phyloP scores from a whole-genome alignment of 1,284 basidiomycete species.

The Xerocomus nothofagi region DNA sequence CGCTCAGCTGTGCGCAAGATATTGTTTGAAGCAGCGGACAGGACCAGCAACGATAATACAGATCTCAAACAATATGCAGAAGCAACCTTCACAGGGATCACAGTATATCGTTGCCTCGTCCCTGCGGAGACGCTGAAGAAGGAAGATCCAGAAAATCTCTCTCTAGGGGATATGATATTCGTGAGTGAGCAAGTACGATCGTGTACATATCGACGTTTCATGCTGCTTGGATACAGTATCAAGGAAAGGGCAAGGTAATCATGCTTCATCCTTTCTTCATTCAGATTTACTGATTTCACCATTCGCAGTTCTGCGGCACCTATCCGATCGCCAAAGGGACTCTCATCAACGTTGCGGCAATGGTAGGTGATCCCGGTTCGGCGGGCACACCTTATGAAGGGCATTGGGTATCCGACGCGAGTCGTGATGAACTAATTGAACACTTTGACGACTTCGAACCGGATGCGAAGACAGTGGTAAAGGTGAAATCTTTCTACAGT shows the following conservation, averaged over 20 bases:
- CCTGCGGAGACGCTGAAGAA: slow-evolving; percentile 16
- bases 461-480: slow-evolving; percentile 41
- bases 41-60: not conserved
- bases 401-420: slow-evolving; percentile 36
- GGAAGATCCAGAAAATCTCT: slow-evolving; percentile 2
- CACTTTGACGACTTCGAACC: slow-evolving; percentile 43
- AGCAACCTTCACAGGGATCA: slow-evolving; percentile 22
- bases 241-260: slow-evolving; percentile 16
- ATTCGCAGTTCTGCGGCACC: slow-evolving; percentile 39
- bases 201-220: not conserved
- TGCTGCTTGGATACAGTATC: slow-evolving; percentile 2
- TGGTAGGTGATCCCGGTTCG: slow-evolving; percentile 36
- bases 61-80: slow-evolving; percentile 17
- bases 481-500: slow-evolving; percentile 30
- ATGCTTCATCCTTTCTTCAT: not conserved
- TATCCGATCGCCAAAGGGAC: slow-evolving; percentile 46
- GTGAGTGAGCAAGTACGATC: slow-evolving; percentile 7
- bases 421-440: slow-evolving; percentile 31
- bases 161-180: slow-evolving; percentile 3
- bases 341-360: slow-evolving; percentile 45
- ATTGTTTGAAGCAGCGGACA: slow-evolving; percentile 18
- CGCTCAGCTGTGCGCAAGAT: slow-evolving; percentile 23
- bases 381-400: slow-evolving; percentile 38
- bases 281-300: not conserved
- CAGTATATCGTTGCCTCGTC: slow-evolving; percentile 19